Evolutionary conservation across 805 yeast genomes (phyloP).

Genomic region (Wickerhamomyces alni): DNA sequence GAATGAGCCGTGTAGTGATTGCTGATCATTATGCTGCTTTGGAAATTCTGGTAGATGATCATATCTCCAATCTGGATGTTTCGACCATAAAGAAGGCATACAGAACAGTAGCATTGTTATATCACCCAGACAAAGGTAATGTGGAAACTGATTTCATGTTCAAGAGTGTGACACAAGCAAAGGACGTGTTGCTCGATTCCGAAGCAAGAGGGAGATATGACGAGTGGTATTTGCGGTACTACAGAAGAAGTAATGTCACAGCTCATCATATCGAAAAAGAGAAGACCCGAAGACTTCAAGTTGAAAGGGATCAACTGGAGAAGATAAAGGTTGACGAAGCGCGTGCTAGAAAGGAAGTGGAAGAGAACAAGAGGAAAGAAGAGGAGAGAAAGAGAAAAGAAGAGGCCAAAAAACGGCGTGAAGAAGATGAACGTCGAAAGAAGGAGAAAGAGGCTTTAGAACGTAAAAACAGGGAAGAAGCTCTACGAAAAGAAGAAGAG

Average conservation of each 20-base stretch:
- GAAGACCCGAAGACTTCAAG: not conserved
- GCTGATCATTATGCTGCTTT: constrained; percentile 56
- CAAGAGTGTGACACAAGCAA: constrained; percentile 11
- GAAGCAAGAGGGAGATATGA: constrained; percentile 5
- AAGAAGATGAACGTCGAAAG: constrained; percentile 2
- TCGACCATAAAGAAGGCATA: constrained; percentile 64
- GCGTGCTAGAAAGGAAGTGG: not conserved
- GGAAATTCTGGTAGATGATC: constrained; percentile 42
- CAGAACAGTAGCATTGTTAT: constrained; percentile 58
- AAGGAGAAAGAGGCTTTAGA: not conserved
- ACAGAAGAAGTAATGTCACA: constrained; percentile 6
- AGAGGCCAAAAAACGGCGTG: constrained; percentile 2
- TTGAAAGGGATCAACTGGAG: constrained; percentile 1
- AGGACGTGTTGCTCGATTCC: constrained; percentile 9
- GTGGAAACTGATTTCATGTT: constrained; percentile 12
- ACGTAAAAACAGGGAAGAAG: constrained; percentile 2
- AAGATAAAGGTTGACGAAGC: constrained; percentile 1
- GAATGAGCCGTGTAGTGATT: too few species aligned
- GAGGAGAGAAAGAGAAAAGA: not conserved
- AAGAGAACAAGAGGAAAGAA: constrained; percentile 3
- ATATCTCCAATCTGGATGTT: constrained; percentile 36
- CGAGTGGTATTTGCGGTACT: constrained; percentile 12
- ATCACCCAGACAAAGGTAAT: constrained; percentile 74
- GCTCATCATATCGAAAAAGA: not conserved
- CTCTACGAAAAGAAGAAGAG: constrained; percentile 1